phyloP scores from a whole-genome alignment of 345 rosid species.

The Syzygium jambos region DNA sequence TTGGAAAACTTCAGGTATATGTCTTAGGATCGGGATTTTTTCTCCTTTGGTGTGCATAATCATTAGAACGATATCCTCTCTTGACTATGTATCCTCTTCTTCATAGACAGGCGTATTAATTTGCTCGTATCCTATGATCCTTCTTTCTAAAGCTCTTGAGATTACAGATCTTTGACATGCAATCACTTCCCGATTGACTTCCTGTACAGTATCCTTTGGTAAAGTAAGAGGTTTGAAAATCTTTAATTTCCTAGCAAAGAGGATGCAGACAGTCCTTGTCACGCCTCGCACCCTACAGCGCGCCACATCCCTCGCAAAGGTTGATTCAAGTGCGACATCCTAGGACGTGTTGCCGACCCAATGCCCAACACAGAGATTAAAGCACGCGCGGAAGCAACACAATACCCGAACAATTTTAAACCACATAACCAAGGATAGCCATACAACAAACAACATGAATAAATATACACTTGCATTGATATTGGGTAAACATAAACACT shows the following conservation, averaged over 20 bases:
- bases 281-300: too few relatives aligned
- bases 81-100: not conserved
- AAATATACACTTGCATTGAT: too few relatives aligned
- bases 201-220: fast-evolving
- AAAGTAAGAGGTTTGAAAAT: not conserved
- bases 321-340: too few relatives aligned
- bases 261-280: not conserved
- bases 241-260: not conserved
- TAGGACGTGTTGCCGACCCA: too few relatives aligned
- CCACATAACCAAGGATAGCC: too few relatives aligned
- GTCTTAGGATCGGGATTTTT: not conserved
- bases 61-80: fast-evolving
- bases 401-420: too few relatives aligned
- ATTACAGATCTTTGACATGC: not conserved
- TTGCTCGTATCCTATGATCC: not conserved
- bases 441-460: too few relatives aligned
- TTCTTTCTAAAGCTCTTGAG: not conserved
- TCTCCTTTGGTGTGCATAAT: not conserved
- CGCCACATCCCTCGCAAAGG: too few relatives aligned
- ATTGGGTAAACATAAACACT: too few relatives aligned
- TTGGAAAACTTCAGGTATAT: not conserved
- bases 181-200: not conserved
- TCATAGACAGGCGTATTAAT: not conserved
- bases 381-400: too few relatives aligned
- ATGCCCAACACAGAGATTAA: too few relatives aligned